Percentiles rank a stretch among this genome's conserved stretches.
phyloP scores from a whole-genome alignment of 2,329 filamentous ascomycete species.

The Fusarium odoratissimum region DNA sequence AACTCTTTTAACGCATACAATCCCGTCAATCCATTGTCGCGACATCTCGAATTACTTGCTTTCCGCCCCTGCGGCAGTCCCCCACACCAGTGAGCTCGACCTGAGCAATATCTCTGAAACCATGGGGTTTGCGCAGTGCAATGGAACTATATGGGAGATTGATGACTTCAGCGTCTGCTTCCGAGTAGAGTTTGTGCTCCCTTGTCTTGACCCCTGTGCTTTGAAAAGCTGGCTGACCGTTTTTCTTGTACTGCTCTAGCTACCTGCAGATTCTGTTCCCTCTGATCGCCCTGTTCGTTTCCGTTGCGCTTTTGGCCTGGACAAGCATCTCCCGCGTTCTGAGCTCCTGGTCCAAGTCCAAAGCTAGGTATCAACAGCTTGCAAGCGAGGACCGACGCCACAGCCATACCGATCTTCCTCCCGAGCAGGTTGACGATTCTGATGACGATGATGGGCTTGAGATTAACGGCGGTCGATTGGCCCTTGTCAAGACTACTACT shows the following conservation, averaged over 20 bases:
- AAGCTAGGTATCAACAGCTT: conserved; percentile 66
- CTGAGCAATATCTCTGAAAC: conserved; percentile 34
- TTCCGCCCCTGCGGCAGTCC: conserved; percentile 19
- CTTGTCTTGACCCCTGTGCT: background rate
- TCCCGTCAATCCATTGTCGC: conserved; percentile 17
- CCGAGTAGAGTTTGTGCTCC: conserved; percentile 71
- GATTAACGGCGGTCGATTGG: conserved; percentile 67
- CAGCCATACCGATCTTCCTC: conserved; percentile 65
- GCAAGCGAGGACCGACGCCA: conserved; percentile 56
- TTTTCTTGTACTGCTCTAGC: conserved; percentile 37
- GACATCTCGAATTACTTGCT: conserved; percentile 8
- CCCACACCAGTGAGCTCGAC: conserved; percentile 35
- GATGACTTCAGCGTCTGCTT: conserved; percentile 75
- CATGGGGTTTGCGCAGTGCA: conserved; percentile 65
- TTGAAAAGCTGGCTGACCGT: conserved; percentile 24
- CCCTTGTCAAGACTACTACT: conserved; percentile 70
- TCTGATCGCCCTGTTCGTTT: conserved; percentile 75
- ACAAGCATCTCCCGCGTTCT: conserved; percentile 67
- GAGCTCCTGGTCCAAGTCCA: conserved; percentile 59
- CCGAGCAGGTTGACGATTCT: conserved; percentile 56
- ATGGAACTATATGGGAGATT: conserved; percentile 69
- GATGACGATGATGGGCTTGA: conserved; percentile 71
- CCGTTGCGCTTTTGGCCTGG: conserved; percentile 72
- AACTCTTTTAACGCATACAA: background rate
- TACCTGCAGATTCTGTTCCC: conserved; percentile 78